Base-by-base conservation (phyloP, 1,284 basidiomycete species). In the Ustilago hordei region DNA sequence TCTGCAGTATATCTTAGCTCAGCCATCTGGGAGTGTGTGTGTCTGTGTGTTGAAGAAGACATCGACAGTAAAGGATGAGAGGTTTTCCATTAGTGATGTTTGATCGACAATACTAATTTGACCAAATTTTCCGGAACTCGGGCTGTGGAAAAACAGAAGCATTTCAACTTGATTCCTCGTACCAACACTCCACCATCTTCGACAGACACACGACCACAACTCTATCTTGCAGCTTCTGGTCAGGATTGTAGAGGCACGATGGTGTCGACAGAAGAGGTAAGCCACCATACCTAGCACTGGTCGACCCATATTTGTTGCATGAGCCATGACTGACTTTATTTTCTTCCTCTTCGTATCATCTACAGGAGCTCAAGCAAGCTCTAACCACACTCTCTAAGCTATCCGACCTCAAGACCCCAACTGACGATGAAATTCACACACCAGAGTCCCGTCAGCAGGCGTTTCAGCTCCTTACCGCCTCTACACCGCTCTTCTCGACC, bases 351-450 rank as follows among this genome's bases (percentile, higher is more conserved):
- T 35, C 54, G 23, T n/a, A 62, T 23, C 28, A 11, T 31, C 11
- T 4, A 50, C 48, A 59, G 63, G 55, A 71, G 15, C 69, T 71
- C 63, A 71, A 66, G 48, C 63, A 52, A 39, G 50, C 60, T 11
- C 63, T 71, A 7, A 35, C n/a, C 28, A 34, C 60, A 1, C 45
- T 71, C 3, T 61, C 58, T 5, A 15, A 71, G 12, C 55, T 71
- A 2, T 65, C 63, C 8, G 64, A 60, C 36, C 63, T 71, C 63
- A 71, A 71, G 38, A 13, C 55, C 0, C 31, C 64, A 9, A 9
- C 50, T 31, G 32, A 53, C 9, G 55, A 62, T 34, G 68, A 53
- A 12, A 31, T 47, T 7, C 28, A 28, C 12, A 19, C 60, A 8
- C 6, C 60, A 31, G 41, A 57, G 32, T 35, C 65, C 9, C 48